Conservation (phyloP, 768 basidiomycete genomes). For the Boletus barrowsii region DNA sequence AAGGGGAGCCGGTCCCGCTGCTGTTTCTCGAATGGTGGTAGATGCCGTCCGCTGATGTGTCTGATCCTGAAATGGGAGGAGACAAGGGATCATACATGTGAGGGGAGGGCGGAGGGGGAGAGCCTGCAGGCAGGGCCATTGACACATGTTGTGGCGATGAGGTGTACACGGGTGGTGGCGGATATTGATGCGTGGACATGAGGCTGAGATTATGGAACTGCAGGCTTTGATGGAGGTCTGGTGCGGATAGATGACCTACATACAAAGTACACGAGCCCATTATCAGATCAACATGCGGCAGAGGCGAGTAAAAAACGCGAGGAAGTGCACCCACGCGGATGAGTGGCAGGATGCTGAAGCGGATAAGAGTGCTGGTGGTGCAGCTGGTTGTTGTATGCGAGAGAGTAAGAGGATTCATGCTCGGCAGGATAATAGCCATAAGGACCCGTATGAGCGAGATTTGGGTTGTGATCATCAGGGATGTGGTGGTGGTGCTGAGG, state of each 20-base stretch:
- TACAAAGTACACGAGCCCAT: conserved; percentile 47
- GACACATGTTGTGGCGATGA: conserved; percentile 65
- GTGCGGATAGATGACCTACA: conserved; percentile 60
- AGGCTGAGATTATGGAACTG: conserved; percentile 62
- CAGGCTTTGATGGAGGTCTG: conserved; percentile 66
- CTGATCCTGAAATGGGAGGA: conserved; percentile 85
- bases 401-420: conserved; percentile 52
- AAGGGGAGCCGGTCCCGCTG: conserved; percentile 69
- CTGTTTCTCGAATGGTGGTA: conserved; percentile 76
- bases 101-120: conserved; percentile 75
- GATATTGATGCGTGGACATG: conserved; percentile 67
- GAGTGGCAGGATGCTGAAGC: conserved; percentile 53
- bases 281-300: conserved; percentile 68
- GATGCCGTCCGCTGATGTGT: conserved; percentile 80
- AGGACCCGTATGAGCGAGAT: conserved; percentile 37
- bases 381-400: conserved; percentile 50
- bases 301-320: conserved; percentile 39
- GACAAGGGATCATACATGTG: conserved; percentile 83
- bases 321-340: conserved; percentile 68
- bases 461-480: conserved; percentile 45
- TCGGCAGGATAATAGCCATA: conserved; percentile 55
- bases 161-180: conserved; percentile 54
- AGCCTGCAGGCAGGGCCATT: conserved; percentile 58
- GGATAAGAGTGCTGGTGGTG: conserved; percentile 50
- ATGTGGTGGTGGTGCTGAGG: conserved; percentile 45